Evolutionary conservation across 2,329 filamentous ascomycete species (phyloP).

Genomic region (Ambrosiella xylebori): DNA sequence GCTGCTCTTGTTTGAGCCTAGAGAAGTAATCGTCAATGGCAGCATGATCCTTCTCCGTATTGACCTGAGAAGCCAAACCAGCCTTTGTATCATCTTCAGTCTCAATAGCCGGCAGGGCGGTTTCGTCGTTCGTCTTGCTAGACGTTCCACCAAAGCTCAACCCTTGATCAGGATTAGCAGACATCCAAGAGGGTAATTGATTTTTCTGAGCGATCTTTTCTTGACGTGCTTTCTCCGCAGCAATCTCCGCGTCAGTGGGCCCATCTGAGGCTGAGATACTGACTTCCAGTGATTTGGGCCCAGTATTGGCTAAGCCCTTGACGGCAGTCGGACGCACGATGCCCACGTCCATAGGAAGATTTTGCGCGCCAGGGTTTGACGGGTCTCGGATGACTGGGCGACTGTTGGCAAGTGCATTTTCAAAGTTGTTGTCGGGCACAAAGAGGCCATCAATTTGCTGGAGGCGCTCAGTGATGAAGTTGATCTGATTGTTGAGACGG

Average conservation of each 20-base stretch:
- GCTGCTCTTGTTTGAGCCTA: slow-evolving; percentile 44
- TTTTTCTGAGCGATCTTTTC: slow-evolving; percentile 52
- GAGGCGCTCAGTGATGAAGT: slow-evolving; percentile 59
- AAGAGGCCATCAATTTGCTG: slow-evolving; percentile 58
- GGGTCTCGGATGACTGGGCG: slow-evolving; percentile 50
- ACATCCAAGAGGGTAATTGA: slow-evolving; percentile 54
- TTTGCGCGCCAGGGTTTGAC: slow-evolving; percentile 45
- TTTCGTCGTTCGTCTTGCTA: slow-evolving; percentile 18
- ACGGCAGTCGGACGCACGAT: slow-evolving; percentile 47
- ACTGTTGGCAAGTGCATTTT: slow-evolving; percentile 45
- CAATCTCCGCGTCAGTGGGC: slow-evolving; percentile 48
- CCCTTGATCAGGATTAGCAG: slow-evolving; percentile 30
- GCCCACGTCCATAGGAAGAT: slow-evolving; percentile 37
- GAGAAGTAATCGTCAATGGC: slow-evolving; percentile 52
- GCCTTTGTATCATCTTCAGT: slow-evolving; percentile 32
- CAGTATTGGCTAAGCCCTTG: slow-evolving; percentile 48
- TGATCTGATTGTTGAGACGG: slow-evolving; percentile 61
- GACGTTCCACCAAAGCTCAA: slow-evolving; percentile 44
- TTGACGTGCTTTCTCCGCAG: slow-evolving; percentile 45
- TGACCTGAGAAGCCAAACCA: slow-evolving; percentile 21
- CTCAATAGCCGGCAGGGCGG: slow-evolving; percentile 17
- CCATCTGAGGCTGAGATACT: slow-evolving; percentile 50
- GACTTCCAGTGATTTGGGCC: slow-evolving; percentile 51
- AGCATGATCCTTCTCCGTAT: slow-evolving; percentile 35
- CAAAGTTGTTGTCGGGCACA: slow-evolving; percentile 59